These are phyloP conservation scores for Antrodiella citrinella DNA, from an alignment of 768 basidiomycete genomes.

Conservation along the genomic window DNA sequence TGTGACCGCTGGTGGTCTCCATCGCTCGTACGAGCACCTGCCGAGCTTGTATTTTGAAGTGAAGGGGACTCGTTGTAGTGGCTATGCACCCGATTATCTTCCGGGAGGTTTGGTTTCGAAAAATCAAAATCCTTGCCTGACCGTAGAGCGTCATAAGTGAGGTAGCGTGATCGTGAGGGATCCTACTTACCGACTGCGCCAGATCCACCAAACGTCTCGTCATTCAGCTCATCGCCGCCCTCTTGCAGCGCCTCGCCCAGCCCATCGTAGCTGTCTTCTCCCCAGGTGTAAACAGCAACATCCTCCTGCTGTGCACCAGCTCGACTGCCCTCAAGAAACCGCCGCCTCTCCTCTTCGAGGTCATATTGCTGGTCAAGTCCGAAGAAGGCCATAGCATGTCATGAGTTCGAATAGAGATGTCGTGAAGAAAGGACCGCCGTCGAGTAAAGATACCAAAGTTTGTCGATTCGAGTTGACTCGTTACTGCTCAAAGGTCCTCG, in stretches of 20 bases:
- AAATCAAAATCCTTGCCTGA: slow-evolving; percentile 93
- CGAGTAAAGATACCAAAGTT: too few species aligned
- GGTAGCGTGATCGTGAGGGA: too few species aligned
- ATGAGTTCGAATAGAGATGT: too few species aligned
- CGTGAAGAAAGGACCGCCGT: too few species aligned
- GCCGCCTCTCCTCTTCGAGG: slow-evolving; percentile 58
- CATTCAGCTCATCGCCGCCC: slow-evolving; percentile 88
- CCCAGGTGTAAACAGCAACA: slow-evolving; percentile 89
- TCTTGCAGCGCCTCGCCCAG: slow-evolving; percentile 84
- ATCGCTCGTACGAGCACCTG: neutral
- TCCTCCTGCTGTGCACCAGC: slow-evolving; percentile 46
- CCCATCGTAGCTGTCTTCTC: slow-evolving; percentile 83
- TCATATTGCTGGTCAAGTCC: slow-evolving; percentile 52
- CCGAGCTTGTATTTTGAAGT: neutral
- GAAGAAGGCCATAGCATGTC: slow-evolving; percentile 65
- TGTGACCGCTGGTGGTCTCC: neutral
- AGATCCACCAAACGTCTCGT: slow-evolving; percentile 86
- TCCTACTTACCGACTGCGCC: slow-evolving; percentile 71
- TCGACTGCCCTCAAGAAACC: slow-evolving; percentile 37
- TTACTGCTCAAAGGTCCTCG: too few species aligned
- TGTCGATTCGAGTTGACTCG: too few species aligned
- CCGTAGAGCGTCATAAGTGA: too few species aligned
- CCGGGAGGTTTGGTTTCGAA: slow-evolving; percentile 35
- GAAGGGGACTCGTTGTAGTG: neutral
- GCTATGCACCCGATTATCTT: neutral